Evolutionary conservation across 352 stramenopile genomes (phyloP).

Genomic region (Globisporangium middletonii): DNA sequence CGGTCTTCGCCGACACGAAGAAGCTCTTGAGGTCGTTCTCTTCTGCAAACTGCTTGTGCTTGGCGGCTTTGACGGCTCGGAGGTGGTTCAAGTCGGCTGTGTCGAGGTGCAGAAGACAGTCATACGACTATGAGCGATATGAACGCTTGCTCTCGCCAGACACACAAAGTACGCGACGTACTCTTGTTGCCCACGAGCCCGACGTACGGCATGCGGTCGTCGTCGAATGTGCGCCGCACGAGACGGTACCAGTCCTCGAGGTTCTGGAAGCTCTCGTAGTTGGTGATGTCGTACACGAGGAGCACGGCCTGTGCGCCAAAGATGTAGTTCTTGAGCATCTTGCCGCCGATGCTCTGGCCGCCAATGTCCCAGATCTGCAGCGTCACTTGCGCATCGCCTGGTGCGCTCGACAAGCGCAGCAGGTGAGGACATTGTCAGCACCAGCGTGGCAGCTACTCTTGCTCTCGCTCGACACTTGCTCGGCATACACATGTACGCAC

Average conservation of each 20-base stretch:
- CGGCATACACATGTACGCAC: background rate
- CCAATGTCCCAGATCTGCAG: constrained; percentile 94
- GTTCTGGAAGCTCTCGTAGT: constrained; percentile 94
- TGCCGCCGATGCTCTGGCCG: constrained; percentile 87
- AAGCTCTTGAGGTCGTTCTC: constrained; percentile 92
- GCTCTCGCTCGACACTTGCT: no score
- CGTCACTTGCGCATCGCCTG: constrained; percentile 87
- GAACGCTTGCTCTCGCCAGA: background rate
- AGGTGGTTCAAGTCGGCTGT: constrained; percentile 89
- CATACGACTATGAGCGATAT: background rate
- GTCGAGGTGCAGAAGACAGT: background rate
- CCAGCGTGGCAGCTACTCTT: no score
- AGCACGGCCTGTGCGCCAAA: constrained; percentile 91
- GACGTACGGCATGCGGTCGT: constrained; percentile 86
- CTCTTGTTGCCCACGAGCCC: constrained; percentile 91
- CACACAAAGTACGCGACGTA: constrained; percentile 20
- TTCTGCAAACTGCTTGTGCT: constrained; percentile 91
- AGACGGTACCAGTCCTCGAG: constrained; percentile 93
- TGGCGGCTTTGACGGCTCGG: constrained; percentile 78
- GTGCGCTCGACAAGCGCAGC: background rate
- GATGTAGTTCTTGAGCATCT: constrained; percentile 92
- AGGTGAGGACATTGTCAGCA: background rate
- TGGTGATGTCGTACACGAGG: constrained; percentile 94
- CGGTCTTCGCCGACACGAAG: constrained; percentile 92
- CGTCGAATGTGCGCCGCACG: constrained; percentile 84